Percentiles rank a stretch among this genome's conserved stretches.
phyloP scores from a whole-genome alignment of 768 basidiomycete genomes.

The Russula earlei region DNA sequence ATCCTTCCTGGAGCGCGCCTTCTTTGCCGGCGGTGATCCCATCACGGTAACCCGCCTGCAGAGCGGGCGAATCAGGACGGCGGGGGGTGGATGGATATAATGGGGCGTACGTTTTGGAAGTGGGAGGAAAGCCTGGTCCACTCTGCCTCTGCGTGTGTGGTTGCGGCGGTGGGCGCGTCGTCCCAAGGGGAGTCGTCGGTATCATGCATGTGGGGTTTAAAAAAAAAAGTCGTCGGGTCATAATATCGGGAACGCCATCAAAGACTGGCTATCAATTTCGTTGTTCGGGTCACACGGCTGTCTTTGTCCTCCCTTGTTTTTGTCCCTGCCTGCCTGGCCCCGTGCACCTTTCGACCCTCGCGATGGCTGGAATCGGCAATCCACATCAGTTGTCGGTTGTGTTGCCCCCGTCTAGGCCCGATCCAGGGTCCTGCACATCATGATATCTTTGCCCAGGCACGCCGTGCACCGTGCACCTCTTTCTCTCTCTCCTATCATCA shows the following conservation, averaged over 20 bases:
- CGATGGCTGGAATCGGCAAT: too few relatives aligned
- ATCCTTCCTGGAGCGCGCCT: conserved; percentile 76
- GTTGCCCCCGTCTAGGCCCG: too few relatives aligned
- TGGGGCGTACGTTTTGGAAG: conserved; percentile 67
- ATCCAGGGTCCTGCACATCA: background rate
- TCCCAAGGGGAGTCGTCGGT: conserved; percentile 5
- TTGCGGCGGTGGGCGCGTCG: background rate
- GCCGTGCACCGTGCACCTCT: background rate
- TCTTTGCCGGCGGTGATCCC: conserved; percentile 92
- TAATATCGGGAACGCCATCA: too few relatives aligned
- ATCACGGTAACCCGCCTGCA: conserved; percentile 88
- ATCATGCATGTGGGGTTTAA: background rate
- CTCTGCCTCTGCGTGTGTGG: conserved; percentile 30
- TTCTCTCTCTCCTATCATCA: too few relatives aligned
- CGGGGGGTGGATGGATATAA: background rate
- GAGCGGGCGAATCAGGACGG: background rate
- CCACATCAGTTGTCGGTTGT: too few relatives aligned
- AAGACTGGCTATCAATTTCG: too few relatives aligned
- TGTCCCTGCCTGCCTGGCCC: too few relatives aligned
- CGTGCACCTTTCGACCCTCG: too few relatives aligned
- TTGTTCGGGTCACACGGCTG: too few relatives aligned
- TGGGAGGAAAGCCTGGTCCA: conserved; percentile 60
- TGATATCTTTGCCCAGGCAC: background rate
- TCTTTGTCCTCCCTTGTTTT: too few relatives aligned
- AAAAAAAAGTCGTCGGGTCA: too few relatives aligned